Percentiles rank a stretch among this genome's conserved stretches.
These are phyloP conservation scores for Podospora conica DNA, from an alignment of 495 filamentous ascomycete genomes.

Conservation along the genomic window DNA sequence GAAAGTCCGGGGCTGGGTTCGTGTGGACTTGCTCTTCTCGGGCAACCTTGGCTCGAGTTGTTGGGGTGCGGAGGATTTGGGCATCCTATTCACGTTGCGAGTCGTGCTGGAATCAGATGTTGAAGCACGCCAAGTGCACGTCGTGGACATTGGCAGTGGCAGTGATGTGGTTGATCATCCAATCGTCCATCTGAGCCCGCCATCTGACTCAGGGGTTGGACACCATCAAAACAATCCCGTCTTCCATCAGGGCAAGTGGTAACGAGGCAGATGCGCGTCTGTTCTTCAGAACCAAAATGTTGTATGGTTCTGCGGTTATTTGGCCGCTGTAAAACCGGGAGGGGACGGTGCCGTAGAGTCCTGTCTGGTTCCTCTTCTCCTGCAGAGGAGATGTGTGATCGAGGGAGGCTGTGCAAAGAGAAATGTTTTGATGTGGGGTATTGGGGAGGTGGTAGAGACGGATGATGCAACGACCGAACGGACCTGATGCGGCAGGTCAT, in stretches of 20 bases:
- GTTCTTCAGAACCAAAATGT: not conserved
- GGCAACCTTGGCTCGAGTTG: not conserved
- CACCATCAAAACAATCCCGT: not conserved
- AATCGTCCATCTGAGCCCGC: not conserved
- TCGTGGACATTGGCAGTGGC: not conserved
- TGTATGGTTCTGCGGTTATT: not conserved
- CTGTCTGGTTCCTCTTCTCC: not conserved
- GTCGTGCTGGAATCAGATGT: not conserved
- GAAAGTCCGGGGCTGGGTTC: not conserved
- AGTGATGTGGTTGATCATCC: not conserved
- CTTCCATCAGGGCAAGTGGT: not conserved
- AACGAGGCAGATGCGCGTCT: not conserved
- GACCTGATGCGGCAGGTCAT: slow-evolving; percentile 2
- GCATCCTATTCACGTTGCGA: not conserved
- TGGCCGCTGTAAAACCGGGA: not conserved
- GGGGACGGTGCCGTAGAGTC: not conserved
- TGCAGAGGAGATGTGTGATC: not conserved
- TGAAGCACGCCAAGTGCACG: not conserved
- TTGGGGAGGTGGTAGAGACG: slow-evolving; percentile 1
- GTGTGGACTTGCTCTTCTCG: not conserved
- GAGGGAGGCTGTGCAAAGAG: not conserved
- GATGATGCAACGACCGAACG: not conserved
- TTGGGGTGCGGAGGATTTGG: not conserved
- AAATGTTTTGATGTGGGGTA: not conserved
- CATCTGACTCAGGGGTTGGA: not conserved